Base-by-base conservation (phyloP, 495 filamentous ascomycete genomes). In the Penicillium pulvis region DNA sequence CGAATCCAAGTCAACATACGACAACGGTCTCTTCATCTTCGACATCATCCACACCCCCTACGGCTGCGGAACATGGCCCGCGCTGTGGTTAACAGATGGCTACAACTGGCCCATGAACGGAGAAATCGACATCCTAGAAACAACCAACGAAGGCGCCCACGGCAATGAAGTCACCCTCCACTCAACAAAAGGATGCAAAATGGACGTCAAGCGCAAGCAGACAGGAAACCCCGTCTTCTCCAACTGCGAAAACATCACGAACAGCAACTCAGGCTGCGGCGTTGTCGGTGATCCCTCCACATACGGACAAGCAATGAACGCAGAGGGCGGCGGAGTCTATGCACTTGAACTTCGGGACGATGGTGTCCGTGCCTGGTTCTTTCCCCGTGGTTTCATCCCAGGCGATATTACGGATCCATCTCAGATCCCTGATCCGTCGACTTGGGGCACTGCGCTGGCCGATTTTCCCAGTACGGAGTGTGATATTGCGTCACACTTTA, bases 31-130 rank as follows among this genome's bases (percentile, higher is more conserved):
- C 2, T 85, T 85, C 63, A 58, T 85, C 60, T 84, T 84, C 57
- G 82, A 85, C 50, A 77, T 83, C 63, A 50, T 79, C 4, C 79
- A 81, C 45, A 70, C 75, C 0, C 80, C 80, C 16, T 75, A 74
- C 47, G 79, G 78, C 17, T 85, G 81, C 58, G 81, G 72, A 1
- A 83, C 81, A 14, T 84, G 82, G 82, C 81, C 81, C 0, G 83
- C 83, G 0, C 81, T 90, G 20, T 89, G 86, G 86, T 68, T 88
- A 8, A 84, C 84, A 1, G 85, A 81, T 16, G 79, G 81, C 0
- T 64, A 74, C 17, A 79, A 82, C 35, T 89, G 86, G 86, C 86
- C 86, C 0, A 51, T 35, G 0, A 79, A 81, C 45, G 80, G 80
- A 8, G 80, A 83, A 57, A 81, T 83, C 26, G 80, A 83, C 58